A percentile compares a stretch with the other conserved stretches of the same genome.
phyloP scores from a whole-genome alignment of 495 filamentous ascomycete species.

The Aspergillus asperescens region DNA sequence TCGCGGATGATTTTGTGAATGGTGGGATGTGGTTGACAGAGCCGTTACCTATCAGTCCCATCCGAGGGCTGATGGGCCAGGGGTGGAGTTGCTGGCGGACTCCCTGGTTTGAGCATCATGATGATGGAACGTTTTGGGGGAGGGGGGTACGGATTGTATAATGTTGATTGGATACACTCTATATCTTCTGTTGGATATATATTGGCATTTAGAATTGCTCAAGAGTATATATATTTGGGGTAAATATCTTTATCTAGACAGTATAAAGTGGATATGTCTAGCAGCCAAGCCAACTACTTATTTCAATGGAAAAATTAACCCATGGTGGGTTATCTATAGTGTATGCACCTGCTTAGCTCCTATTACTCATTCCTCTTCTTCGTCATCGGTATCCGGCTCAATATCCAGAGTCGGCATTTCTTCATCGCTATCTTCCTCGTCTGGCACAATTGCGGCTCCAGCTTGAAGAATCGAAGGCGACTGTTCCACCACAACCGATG shows the following conservation, averaged over 20 bases:
- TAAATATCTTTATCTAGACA: neutral
- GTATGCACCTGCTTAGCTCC: neutral
- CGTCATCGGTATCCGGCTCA: conserved; percentile 43
- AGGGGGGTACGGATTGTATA: conserved; percentile 48
- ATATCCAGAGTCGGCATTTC: conserved; percentile 46
- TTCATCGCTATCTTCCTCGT: conserved; percentile 44
- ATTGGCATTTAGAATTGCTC: neutral
- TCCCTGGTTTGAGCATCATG: conserved; percentile 46
- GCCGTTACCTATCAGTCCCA: conserved; percentile 59
- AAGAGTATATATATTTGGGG: neutral
- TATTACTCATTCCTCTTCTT: conserved; percentile 26
- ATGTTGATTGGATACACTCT: conserved; percentile 1
- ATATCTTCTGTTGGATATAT: neutral
- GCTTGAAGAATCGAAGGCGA: conserved; percentile 4
- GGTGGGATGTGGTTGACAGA: conserved; percentile 62
- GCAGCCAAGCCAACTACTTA: too few relatives aligned
- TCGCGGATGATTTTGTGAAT: conserved; percentile 58
- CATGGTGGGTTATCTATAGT: neutral
- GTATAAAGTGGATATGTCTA: too few relatives aligned
- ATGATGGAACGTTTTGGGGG: conserved; percentile 58
- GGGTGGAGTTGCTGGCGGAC: conserved; percentile 55
- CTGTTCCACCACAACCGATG: neutral
- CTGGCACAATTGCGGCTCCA: conserved; percentile 1
- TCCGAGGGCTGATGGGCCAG: conserved; percentile 51
- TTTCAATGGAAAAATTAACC: too few relatives aligned